Conservation (phyloP, 2,329 filamentous ascomycete genomes). For the Hypoxylon sp. region DNA sequence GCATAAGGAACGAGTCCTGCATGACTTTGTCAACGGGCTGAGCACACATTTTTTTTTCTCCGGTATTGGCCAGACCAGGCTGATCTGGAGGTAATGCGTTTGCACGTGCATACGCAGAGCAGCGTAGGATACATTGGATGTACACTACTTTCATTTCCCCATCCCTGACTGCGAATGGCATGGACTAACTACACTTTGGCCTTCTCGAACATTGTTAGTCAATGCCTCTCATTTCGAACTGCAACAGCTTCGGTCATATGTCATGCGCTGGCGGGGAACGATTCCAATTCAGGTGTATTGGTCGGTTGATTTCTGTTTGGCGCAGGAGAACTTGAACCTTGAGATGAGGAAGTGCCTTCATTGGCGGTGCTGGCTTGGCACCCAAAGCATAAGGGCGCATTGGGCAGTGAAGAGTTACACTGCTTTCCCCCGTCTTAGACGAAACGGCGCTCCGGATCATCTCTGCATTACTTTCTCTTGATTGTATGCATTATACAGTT, state of each 20-base stretch:
- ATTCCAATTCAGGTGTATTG: conserved; percentile 33
- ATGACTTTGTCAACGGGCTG: conserved; percentile 33
- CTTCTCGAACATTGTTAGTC: conserved; percentile 32
- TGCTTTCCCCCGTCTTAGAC: conserved; percentile 42
- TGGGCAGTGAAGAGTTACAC: conserved; percentile 45
- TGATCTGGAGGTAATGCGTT: conserved; percentile 42
- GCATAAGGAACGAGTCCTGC: conserved; percentile 30
- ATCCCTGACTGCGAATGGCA: conserved; percentile 30
- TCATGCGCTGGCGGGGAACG: conserved; percentile 26
- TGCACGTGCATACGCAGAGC: conserved; percentile 40
- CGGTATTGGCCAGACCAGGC: conserved; percentile 42
- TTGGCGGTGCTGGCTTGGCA: conserved; percentile 44
- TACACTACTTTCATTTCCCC: conserved; percentile 38
- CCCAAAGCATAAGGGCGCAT: conserved; percentile 41
- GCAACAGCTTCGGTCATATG: conserved; percentile 23
- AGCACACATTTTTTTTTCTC: conserved; percentile 36
- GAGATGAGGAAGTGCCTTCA: conserved; percentile 38
- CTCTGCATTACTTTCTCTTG: conserved; percentile 41
- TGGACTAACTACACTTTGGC: conserved; percentile 24
- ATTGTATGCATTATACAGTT: conserved; percentile 43
- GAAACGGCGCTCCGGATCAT: conserved; percentile 44
- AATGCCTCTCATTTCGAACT: conserved; percentile 27
- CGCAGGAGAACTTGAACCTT: conserved; percentile 40
- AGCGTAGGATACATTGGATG: conserved; percentile 35
- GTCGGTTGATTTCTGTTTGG: conserved; percentile 41